These are phyloP conservation scores for Podaxis sp. DNA, from an alignment of 768 basidiomycete genomes.

Conservation along the genomic window DNA sequence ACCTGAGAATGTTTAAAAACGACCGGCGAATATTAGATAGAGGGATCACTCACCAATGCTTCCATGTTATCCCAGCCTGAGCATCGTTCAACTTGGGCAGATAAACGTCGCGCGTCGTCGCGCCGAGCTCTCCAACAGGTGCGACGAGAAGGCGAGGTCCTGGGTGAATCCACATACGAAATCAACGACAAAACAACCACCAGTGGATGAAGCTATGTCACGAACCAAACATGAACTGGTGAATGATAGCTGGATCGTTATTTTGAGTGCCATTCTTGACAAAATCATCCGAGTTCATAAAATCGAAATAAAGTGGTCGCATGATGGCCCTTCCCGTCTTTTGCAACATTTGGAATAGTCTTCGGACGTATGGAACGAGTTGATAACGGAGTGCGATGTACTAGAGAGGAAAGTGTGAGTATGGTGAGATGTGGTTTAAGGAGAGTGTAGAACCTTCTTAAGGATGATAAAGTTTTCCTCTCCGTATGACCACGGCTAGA, in stretches of 20 bases:
- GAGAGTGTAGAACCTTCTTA: slow-evolving; percentile 26
- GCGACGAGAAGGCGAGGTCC: slow-evolving; percentile 32
- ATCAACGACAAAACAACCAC: neutral
- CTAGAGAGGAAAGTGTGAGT: slow-evolving; percentile 17
- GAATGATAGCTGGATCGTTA: slow-evolving; percentile 30
- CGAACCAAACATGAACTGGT: slow-evolving; percentile 36
- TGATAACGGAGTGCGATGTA: slow-evolving; percentile 38
- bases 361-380: slow-evolving; percentile 31
- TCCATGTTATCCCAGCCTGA: slow-evolving; percentile 26
- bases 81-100: slow-evolving; percentile 23
- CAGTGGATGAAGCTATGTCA: neutral
- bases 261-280: slow-evolving; percentile 25
- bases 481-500: slow-evolving; percentile 39
- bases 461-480: slow-evolving; percentile 34
- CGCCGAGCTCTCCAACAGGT: slow-evolving; percentile 31
- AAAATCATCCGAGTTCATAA: slow-evolving; percentile 28
- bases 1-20: slow-evolving; percentile 22
- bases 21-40: neutral
- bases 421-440: neutral
- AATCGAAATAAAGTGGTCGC: slow-evolving; percentile 34
- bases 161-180: slow-evolving; percentile 8
- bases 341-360: slow-evolving; percentile 32
- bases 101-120: slow-evolving; percentile 29
- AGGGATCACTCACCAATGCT: slow-evolving; percentile 27
- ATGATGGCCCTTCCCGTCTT: slow-evolving; percentile 30